These are phyloP conservation scores for Castanospermum australe DNA, from an alignment of 306 rosid genomes.

Conservation along the genomic window DNA sequence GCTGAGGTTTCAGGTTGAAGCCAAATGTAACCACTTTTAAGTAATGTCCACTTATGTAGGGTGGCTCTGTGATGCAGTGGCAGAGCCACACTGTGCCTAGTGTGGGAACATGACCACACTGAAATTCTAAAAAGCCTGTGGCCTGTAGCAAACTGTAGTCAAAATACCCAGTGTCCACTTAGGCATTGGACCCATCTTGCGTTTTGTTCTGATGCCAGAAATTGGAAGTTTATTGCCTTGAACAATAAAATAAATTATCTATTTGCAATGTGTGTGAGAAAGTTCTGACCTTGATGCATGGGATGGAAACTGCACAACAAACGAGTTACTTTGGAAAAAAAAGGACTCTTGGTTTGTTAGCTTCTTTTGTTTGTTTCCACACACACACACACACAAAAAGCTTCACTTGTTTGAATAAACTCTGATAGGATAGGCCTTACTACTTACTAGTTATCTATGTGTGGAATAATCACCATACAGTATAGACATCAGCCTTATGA, in stretches of 20 bases:
- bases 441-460: background rate
- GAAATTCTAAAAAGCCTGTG: background rate
- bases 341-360: background rate
- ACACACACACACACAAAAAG: too few species aligned
- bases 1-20: background rate
- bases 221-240: background rate
- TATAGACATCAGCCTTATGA: background rate
- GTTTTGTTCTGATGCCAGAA: slow-evolving; percentile 11
- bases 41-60: background rate
- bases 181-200: background rate
- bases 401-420: slow-evolving; percentile 2
- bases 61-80: background rate
- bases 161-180: background rate
- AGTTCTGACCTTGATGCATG: background rate
- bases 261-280: background rate
- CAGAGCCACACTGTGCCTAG: background rate
- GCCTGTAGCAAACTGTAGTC: background rate
- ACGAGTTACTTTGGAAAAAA: too few species aligned
- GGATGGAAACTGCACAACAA: too few species aligned
- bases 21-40: background rate
- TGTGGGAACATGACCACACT: background rate
- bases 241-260: background rate
- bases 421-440: background rate
- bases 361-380: slow-evolving; percentile 18
- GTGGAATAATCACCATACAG: background rate